Evolutionary conservation across 441 rosid species (phyloP).

Genomic region (Melastoma candidum): DNA sequence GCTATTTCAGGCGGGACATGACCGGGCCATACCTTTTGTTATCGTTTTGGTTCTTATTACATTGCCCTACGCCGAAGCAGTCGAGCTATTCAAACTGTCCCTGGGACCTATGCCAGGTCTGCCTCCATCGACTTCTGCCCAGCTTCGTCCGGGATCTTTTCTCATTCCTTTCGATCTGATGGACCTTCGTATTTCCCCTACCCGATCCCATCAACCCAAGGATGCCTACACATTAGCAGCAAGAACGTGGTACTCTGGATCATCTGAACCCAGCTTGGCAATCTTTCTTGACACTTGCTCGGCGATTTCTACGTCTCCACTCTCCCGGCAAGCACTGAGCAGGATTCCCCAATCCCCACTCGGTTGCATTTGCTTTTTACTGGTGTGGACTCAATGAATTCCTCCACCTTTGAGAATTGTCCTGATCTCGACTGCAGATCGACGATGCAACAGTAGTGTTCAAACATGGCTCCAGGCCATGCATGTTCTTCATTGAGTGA

Average conservation of each 20-base stretch:
- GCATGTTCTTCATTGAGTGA: slow-evolving; percentile 35
- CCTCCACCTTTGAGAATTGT: slow-evolving; percentile 31
- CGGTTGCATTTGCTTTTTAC: slow-evolving; percentile 41
- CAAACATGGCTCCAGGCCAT: slow-evolving; percentile 30
- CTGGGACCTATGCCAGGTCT: too few species aligned
- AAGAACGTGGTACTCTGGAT: slow-evolving; percentile 47
- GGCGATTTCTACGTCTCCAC: slow-evolving; percentile 31
- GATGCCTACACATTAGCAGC: slow-evolving; percentile 52
- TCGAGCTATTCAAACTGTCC: too few species aligned
- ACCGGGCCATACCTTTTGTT: too few species aligned
- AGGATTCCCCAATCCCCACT: slow-evolving; percentile 33
- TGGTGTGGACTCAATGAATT: slow-evolving; percentile 33
- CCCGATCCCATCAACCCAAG: slow-evolving; percentile 51
- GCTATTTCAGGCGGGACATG: too few species aligned
- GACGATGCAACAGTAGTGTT: slow-evolving; percentile 43
- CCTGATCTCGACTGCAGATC: slow-evolving; percentile 47
- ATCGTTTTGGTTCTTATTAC: too few species aligned
- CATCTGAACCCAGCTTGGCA: slow-evolving; percentile 36
- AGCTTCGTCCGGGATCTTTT: slow-evolving; percentile 58
- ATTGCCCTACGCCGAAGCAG: too few species aligned
- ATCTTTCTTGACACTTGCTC: slow-evolving; percentile 38
- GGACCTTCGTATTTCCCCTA: slow-evolving; percentile 36
- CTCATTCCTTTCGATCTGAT: slow-evolving; percentile 37
- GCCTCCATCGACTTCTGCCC: too few species aligned
- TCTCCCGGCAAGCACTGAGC: slow-evolving; percentile 45